Evolutionary conservation across 257 asterid species (phyloP), one percentile per base, ranked within the genome.

Genomic region (Nyctanthes arbortristis): DNA sequence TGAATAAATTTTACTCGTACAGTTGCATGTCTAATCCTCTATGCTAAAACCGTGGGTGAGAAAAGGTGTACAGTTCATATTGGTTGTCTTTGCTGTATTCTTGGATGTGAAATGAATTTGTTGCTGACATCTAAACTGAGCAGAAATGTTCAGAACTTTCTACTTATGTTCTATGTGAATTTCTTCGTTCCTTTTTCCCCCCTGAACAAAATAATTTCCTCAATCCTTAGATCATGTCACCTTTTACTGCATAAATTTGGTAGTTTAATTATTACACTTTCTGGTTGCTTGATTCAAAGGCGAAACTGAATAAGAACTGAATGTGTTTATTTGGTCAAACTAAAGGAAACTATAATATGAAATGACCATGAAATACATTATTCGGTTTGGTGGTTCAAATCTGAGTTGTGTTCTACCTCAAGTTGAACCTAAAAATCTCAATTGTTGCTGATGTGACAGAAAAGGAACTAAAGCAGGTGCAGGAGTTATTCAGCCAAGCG

Each of bases 391-490:
- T 45, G 49, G 34, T 61, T 70, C 47, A 39, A 12, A 11, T 10
- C 24, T 3, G n/a, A 52, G 30, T 22, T 20, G 25, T 45, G 25
- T 9, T 45, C 55, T 1, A 20, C 16, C 59, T 3, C n/a, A 20
- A 52, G 30, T 34, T 57, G 61, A 66, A 34, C 30, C 63, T 25
- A 29, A 6, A 10, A 59, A 16, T 29, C 12, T 18, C 4, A 55
- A 52, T 40, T 31, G 37, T 52, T 62, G 45, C 30, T 68, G 31
- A 16, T 62, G 55, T 62, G 34, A 57, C 87, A 89, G 96, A 89
- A 67, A 86, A 79, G 81, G 93, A 89, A 79, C 80, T 89, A 5
- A 82, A 83, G 83, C 97, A 89, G 79, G 97, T 89, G 54, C 96
- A 85, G 73, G 96, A 93, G 74, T 39, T 93, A 80, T 91, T 87